A percentile compares a stretch with the other conserved stretches of the same genome.
Evolutionary conservation across 2,329 filamentous ascomycete genomes (phyloP).

Genomic region (Epichloe glyceriae): DNA sequence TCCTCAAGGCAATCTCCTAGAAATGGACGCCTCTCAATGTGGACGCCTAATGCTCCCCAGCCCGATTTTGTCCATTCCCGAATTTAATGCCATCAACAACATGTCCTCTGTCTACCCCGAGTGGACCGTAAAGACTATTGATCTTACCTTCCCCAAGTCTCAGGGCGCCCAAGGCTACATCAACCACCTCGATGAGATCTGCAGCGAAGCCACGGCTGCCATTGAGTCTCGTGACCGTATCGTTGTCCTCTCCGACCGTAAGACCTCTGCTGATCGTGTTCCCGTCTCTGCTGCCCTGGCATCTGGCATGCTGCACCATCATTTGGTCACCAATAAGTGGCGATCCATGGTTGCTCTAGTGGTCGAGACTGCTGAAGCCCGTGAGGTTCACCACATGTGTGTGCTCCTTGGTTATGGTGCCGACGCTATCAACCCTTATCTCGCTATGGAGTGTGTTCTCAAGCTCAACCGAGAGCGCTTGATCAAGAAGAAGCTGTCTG

Average conservation of each 20-base stretch:
- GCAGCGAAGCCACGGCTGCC: slow-evolving; percentile 68
- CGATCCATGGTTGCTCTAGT: slow-evolving; percentile 76
- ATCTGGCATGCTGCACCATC: slow-evolving; percentile 89
- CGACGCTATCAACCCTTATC: slow-evolving; percentile 88
- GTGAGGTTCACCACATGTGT: slow-evolving; percentile 97
- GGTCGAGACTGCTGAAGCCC: slow-evolving; percentile 86
- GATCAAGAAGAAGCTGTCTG: slow-evolving; percentile 76
- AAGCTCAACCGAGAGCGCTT: slow-evolving; percentile 92
- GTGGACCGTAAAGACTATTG: slow-evolving; percentile 84
- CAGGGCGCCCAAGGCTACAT: slow-evolving; percentile 76
- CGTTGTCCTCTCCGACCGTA: slow-evolving; percentile 80
- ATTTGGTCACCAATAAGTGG: slow-evolving; percentile 93
- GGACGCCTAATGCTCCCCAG: slow-evolving; percentile 75
- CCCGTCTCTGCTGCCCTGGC: slow-evolving; percentile 77
- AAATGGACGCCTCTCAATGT: slow-evolving; percentile 87
- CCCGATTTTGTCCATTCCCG: slow-evolving; percentile 75
- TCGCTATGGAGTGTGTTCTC: slow-evolving; percentile 89
- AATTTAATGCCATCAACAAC: slow-evolving; percentile 79
- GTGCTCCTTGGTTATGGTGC: slow-evolving; percentile 93
- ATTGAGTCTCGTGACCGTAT: slow-evolving; percentile 76
- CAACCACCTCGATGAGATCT: slow-evolving; percentile 77
- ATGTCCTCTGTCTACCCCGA: slow-evolving; percentile 58
- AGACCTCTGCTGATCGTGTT: slow-evolving; percentile 69
- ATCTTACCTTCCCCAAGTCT: slow-evolving; percentile 83
- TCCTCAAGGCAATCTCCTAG: slow-evolving; percentile 85